Conservation (phyloP, 2,329 filamentous ascomycete genomes). For the Madurella fahalii region DNA sequence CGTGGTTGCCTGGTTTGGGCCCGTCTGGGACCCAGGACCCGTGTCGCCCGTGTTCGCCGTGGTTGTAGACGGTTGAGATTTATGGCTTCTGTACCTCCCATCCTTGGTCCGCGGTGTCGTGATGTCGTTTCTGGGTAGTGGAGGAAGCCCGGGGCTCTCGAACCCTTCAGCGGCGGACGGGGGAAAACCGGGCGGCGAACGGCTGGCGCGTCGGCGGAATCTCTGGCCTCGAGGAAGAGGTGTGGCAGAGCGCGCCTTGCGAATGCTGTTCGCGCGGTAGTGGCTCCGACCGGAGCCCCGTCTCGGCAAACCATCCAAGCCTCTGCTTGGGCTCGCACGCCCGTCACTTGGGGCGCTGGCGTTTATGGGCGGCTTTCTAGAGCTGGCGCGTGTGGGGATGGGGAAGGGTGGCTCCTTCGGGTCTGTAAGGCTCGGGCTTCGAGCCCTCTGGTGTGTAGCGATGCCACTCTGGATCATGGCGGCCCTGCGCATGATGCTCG, state of each 20-base stretch:
- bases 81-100: conserved; percentile 44
- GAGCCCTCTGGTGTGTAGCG: conserved; percentile 61
- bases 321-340: conserved; percentile 68
- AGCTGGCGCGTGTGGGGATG: conserved; percentile 85
- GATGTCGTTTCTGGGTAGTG: conserved; percentile 69
- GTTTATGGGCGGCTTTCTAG: conserved; percentile 65
- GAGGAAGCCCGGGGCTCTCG: conserved; percentile 68
- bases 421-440: conserved; percentile 63
- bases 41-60: conserved; percentile 48
- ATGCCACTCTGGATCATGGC: conserved; percentile 79
- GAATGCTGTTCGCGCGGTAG: conserved; percentile 59
- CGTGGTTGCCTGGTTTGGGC: conserved; percentile 63
- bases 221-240: conserved; percentile 58
- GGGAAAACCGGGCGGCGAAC: conserved; percentile 63
- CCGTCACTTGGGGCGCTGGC: conserved; percentile 67
- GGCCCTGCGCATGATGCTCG: conserved; percentile 67
- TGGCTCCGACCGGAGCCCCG: conserved; percentile 45
- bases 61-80: conserved; percentile 57
- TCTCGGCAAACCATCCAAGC: conserved; percentile 52
- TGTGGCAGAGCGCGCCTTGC: conserved; percentile 81
- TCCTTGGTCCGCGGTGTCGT: conserved; percentile 52
- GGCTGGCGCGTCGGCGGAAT: conserved; percentile 48
- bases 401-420: conserved; percentile 74
- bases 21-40: conserved; percentile 50
- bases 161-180: conserved; percentile 63